Evolutionary conservation across 306 rosid genomes (phyloP).

Genomic region (Cicer yamashitae): DNA sequence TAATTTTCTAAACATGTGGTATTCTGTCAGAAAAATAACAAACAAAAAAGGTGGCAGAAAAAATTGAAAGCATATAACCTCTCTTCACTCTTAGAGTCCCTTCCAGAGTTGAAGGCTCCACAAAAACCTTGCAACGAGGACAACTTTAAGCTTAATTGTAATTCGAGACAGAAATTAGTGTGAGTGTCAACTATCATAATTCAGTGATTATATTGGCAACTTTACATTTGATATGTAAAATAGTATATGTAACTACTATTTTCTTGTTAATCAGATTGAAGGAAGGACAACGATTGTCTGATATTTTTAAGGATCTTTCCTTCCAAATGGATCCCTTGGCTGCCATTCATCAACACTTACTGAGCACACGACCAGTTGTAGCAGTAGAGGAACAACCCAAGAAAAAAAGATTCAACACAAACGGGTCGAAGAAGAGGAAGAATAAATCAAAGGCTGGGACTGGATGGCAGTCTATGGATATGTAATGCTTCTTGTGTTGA

Average conservation of each 20-base stretch:
- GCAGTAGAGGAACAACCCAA: slow-evolving; percentile 54
- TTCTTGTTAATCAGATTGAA: too few species aligned
- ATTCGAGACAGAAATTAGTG: slow-evolving; percentile 69
- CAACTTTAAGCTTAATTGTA: slow-evolving; percentile 60
- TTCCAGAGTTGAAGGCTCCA: slow-evolving; percentile 61
- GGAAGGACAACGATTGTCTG: slow-evolving; percentile 14
- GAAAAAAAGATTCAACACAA: slow-evolving; percentile 60
- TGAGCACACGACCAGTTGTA: slow-evolving; percentile 1
- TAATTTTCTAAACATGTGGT: slow-evolving; percentile 34
- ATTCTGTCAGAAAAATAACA: slow-evolving; percentile 50
- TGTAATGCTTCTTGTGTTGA: slow-evolving; percentile 44
- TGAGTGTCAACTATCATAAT: slow-evolving; percentile 46
- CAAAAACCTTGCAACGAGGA: slow-evolving; percentile 34
- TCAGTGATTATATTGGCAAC: slow-evolving; percentile 3
- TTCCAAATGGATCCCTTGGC: too few species aligned
- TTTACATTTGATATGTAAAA: too few species aligned
- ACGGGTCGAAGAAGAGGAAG: slow-evolving; percentile 68
- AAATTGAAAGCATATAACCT: slow-evolving; percentile 76
- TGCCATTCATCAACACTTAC: too few species aligned
- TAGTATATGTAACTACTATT: too few species aligned
- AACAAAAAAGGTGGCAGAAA: slow-evolving; percentile 62
- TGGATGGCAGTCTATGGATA: slow-evolving; percentile 61
- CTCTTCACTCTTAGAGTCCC: slow-evolving; percentile 63
- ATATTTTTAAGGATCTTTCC: slow-evolving; percentile 9
- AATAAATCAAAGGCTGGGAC: slow-evolving; percentile 59